Percentiles rank a stretch among this genome's conserved stretches.
Evolutionary conservation across 106 monocot genomes (phyloP).

Genomic region (Dactylorhiza incarnata): DNA sequence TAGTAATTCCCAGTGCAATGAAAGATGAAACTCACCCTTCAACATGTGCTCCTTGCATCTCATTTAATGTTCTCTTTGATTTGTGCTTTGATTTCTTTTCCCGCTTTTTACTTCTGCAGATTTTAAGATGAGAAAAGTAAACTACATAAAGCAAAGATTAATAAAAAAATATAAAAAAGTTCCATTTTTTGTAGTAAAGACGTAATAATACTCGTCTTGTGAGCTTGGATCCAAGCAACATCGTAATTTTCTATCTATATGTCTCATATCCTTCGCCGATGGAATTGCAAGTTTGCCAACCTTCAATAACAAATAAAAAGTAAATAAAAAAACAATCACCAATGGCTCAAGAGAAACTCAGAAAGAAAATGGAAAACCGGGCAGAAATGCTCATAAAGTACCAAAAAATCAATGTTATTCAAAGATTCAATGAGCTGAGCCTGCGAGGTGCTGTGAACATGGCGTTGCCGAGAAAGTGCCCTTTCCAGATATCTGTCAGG

Average conservation of each 20-base stretch:
- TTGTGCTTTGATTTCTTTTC: slow-evolving; percentile 76
- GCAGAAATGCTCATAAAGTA: slow-evolving; percentile 15
- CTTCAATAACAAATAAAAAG: slow-evolving; percentile 25
- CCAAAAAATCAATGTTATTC: slow-evolving; percentile 54
- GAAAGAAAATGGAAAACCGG: neutral
- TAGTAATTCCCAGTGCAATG: neutral
- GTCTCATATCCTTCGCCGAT: slow-evolving; percentile 75
- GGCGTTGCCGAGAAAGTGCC: slow-evolving; percentile 30
- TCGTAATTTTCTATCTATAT: slow-evolving; percentile 83
- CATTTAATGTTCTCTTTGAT: slow-evolving; percentile 44
- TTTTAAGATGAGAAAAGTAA: neutral
- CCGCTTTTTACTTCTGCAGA: slow-evolving; percentile 59
- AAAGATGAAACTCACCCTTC: slow-evolving; percentile 13
- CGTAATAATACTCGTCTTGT: slow-evolving; percentile 59
- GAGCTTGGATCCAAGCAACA: slow-evolving; percentile 83
- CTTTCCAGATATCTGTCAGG: slow-evolving; percentile 62
- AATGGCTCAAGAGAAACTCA: neutral
- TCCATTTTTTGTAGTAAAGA: neutral
- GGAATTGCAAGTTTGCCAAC: slow-evolving; percentile 47
- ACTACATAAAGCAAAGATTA: neutral
- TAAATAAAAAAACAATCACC: neutral
- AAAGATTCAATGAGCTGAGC: slow-evolving; percentile 38
- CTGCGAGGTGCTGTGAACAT: slow-evolving; percentile 13
- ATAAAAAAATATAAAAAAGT: neutral
- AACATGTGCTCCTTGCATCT: slow-evolving; percentile 21